A percentile compares a stretch with the other conserved stretches of the same genome.
Conservation (phyloP, 768 basidiomycete genomes). For the Tricholoma matsutake region DNA sequence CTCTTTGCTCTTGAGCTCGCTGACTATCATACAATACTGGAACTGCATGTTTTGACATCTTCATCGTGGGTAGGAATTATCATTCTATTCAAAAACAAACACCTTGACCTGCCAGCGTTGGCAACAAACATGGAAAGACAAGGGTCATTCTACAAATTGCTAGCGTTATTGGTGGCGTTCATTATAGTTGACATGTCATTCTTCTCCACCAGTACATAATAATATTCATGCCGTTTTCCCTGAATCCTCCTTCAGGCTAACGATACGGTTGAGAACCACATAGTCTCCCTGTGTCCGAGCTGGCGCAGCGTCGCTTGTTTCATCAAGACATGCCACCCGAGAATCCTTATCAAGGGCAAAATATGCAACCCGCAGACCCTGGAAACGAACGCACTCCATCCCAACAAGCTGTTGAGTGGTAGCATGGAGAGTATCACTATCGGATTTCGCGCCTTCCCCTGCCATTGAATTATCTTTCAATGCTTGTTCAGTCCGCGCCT, state of each 20-base stretch:
- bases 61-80: background rate
- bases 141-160: no score
- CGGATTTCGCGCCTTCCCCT: slow-evolving; percentile 23
- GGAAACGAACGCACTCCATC: slow-evolving; percentile 93
- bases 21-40: slow-evolving; percentile 14
- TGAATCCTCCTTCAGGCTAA: slow-evolving; percentile 91
- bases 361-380: slow-evolving; percentile 93
- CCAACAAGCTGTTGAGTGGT: slow-evolving; percentile 81
- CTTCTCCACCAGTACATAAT: no score
- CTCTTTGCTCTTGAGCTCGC: slow-evolving; percentile 12
- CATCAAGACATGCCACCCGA: slow-evolving; percentile 59
- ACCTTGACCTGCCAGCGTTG: no score
- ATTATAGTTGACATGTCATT: background rate
- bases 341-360: slow-evolving; percentile 92
- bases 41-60: slow-evolving; percentile 13
- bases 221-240: slow-evolving; percentile 52
- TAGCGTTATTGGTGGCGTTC: no score
- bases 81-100: no score
- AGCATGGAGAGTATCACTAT: slow-evolving; percentile 63
- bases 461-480: slow-evolving; percentile 39
- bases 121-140: no score
- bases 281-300: slow-evolving; percentile 66
- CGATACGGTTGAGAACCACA: slow-evolving; percentile 87
- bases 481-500: slow-evolving; percentile 58
- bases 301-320: slow-evolving; percentile 38